phyloP scores from a whole-genome alignment of 2,329 filamentous ascomycete species.

The Fusarium tanahbumbuense region DNA sequence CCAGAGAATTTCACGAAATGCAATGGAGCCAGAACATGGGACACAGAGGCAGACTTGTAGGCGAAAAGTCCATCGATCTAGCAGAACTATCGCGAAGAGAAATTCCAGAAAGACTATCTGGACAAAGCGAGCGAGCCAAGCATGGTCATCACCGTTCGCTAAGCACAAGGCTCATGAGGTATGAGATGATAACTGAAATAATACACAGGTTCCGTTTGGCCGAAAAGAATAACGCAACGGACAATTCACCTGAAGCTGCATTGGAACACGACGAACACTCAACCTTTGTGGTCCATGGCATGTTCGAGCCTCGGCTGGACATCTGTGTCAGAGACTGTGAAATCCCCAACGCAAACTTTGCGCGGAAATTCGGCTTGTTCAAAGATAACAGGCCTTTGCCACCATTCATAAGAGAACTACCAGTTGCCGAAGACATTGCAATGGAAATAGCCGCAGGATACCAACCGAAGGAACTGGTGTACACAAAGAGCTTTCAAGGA shows the following conservation, averaged over 20 bases:
- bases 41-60: conserved; percentile 49
- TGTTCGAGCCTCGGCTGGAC: conserved; percentile 20
- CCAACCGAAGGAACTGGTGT: conserved; percentile 44
- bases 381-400: conserved; percentile 50
- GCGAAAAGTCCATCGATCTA: conserved; percentile 47
- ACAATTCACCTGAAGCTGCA: not conserved
- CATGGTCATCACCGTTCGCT: conserved; percentile 2
- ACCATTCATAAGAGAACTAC: conserved; percentile 52
- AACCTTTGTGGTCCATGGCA: conserved; percentile 7
- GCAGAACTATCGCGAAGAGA: conserved; percentile 15
- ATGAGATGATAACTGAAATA: conserved; percentile 15
- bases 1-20: conserved; percentile 56
- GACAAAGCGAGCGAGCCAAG: not conserved
- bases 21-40: conserved; percentile 52
- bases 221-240: conserved; percentile 4
- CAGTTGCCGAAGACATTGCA: conserved; percentile 57
- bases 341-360: conserved; percentile 59
- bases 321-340: conserved; percentile 49
- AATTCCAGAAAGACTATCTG: not conserved
- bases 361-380: conserved; percentile 56
- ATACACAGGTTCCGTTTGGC: conserved; percentile 16
- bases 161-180: conserved; percentile 3
- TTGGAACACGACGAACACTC: not conserved
- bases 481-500: conserved; percentile 52
- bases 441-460: conserved; percentile 50